phyloP scores from a whole-genome alignment of 768 basidiomycete genomes.

The Xanthoconium stramineum region DNA sequence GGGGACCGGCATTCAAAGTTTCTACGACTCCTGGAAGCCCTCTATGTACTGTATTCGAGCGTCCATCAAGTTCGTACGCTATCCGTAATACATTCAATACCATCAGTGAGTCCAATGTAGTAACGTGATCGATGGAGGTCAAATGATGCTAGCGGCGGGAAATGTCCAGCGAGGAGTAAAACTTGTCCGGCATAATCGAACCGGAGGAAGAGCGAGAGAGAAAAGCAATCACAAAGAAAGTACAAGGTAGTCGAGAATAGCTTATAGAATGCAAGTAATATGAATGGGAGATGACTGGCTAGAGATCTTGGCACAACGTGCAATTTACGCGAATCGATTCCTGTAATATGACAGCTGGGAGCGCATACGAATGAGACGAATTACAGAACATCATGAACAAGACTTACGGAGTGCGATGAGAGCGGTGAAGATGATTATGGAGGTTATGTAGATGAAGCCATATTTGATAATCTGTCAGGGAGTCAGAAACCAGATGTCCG shows the following conservation, averaged over 20 bases:
- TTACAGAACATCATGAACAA: constrained; percentile 1
- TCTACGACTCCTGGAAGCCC: not conserved
- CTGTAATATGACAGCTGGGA: constrained; percentile 59
- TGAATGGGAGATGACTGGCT: constrained; percentile 38
- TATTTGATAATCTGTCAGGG: constrained; percentile 72
- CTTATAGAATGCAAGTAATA: constrained; percentile 27
- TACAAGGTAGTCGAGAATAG: constrained; percentile 31
- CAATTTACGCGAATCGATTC: constrained; percentile 58
- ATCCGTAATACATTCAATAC: constrained; percentile 21
- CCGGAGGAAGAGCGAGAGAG: not conserved
- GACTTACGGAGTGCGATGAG: constrained; percentile 77
- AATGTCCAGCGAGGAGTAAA: constrained; percentile 15
- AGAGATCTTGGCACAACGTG: constrained; percentile 65
- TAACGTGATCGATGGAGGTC: constrained; percentile 2
- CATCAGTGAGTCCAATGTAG: constrained; percentile 15
- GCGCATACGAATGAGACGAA: constrained; percentile 5
- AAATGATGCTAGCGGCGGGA: constrained; percentile 5
- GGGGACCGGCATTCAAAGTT: not conserved
- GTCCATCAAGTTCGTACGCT: constrained; percentile 21
- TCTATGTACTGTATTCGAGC: constrained; percentile 7
- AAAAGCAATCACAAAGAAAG: constrained; percentile 6
- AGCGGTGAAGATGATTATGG: constrained; percentile 67
- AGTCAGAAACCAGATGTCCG: constrained; percentile 8
- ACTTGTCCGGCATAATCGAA: constrained; percentile 9
- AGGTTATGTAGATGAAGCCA: constrained; percentile 68